Conservation (phyloP, 805 yeast genomes). For the Ogataea nitratoaversa region DNA sequence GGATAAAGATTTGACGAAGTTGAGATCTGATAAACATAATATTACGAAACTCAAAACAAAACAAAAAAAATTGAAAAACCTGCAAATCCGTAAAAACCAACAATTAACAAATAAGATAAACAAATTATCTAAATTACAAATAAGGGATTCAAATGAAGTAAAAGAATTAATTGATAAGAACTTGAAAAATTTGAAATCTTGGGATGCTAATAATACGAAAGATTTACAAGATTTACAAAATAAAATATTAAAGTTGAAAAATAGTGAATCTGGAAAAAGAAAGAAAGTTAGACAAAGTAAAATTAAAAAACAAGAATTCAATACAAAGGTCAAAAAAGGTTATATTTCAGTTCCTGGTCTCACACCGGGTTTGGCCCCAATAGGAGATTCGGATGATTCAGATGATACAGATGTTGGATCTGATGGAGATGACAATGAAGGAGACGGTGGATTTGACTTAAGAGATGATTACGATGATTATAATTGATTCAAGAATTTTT, state of each 20-base stretch:
- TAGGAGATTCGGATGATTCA: conserved; percentile 56
- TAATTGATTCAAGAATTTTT: conserved; percentile 11
- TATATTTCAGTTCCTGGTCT: conserved; percentile 53
- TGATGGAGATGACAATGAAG: conserved; percentile 16
- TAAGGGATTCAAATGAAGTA: conserved; percentile 31
- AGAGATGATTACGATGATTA: conserved; percentile 31
- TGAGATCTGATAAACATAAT: conserved; percentile 13
- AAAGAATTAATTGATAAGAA: conserved; percentile 38
- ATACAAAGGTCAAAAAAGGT: conserved; percentile 40
- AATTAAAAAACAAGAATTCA: conserved; percentile 31
- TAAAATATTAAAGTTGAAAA: conserved; percentile 41
- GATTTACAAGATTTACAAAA: conserved; percentile 41
- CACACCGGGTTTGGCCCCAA: conserved; percentile 86
- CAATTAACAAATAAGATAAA: conserved; percentile 14
- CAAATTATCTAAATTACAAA: conserved; percentile 20
- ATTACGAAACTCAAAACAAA: conserved; percentile 16
- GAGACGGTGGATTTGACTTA: conserved; percentile 3
- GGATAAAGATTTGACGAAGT: conserved; percentile 12
- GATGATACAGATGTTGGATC: conserved; percentile 19
- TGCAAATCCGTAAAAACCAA: conserved; percentile 12
- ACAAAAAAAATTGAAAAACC: conserved; percentile 14
- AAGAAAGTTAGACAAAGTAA: conserved; percentile 31
- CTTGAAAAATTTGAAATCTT: conserved; percentile 34
- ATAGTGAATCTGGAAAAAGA: conserved; percentile 35
- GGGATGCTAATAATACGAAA: conserved; percentile 34